phyloP scores from a whole-genome alignment of 148 eudicot species.

The Rhododendron ferrugineum region DNA sequence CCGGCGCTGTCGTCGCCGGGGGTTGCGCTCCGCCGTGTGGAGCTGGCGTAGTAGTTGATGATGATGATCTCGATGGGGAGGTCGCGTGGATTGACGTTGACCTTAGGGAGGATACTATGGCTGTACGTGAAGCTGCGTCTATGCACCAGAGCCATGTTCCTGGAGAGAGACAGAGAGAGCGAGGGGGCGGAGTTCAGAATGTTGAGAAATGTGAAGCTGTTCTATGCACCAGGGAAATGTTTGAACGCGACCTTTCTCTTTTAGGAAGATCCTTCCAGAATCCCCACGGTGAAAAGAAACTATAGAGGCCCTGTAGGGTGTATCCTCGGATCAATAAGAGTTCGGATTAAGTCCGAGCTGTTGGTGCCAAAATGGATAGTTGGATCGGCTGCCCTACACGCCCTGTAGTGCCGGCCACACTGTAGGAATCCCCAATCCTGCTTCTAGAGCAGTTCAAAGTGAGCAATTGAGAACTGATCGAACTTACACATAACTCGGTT shows the following conservation, averaged over 20 bases:
- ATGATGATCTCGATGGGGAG: slow-evolving; percentile 36
- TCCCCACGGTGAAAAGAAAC: neutral
- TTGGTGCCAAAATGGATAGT: no score
- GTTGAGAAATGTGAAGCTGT: no score
- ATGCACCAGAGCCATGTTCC: slow-evolving; percentile 40
- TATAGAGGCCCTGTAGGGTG: no score
- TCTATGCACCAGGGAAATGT: neutral
- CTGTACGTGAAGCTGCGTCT: slow-evolving; percentile 37
- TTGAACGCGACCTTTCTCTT: neutral
- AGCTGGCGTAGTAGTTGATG: slow-evolving; percentile 21
- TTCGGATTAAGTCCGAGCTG: no score
- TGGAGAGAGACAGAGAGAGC: slow-evolving; percentile 12
- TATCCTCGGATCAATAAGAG: no score
- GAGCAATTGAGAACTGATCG: neutral
- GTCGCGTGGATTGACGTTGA: neutral
- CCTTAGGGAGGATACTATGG: slow-evolving; percentile 13
- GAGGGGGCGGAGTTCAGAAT: neutral
- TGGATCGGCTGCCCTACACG: no score
- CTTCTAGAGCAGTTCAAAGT: neutral
- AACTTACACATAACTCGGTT: neutral
- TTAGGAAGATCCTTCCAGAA: neutral
- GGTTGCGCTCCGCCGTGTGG: slow-evolving; percentile 46
- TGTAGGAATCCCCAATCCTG: neutral
- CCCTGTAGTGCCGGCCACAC: no score
- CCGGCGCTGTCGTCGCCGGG: slow-evolving; percentile 26